Evolutionary conservation across 129 eudicot genomes (phyloP).

Genomic region (Pulicaria dysenterica): DNA sequence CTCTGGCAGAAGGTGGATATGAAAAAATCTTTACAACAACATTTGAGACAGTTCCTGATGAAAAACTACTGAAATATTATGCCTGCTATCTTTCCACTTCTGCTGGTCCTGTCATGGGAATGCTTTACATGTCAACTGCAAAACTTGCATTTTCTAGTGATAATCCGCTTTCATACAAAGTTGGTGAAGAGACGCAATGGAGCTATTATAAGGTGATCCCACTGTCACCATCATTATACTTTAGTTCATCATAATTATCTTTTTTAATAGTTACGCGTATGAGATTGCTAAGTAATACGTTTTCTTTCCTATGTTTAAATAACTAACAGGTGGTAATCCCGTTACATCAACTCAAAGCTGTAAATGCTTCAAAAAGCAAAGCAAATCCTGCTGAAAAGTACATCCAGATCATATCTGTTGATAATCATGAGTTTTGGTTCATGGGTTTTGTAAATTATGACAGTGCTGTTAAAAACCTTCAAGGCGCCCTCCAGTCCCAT

Average conservation of each 20-base stretch:
- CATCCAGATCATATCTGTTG: conserved; percentile 81
- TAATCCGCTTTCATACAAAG: conserved; percentile 88
- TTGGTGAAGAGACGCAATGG: conserved; percentile 69
- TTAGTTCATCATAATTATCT: background rate
- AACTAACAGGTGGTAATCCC: conserved; percentile 69
- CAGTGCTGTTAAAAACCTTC: conserved; percentile 74
- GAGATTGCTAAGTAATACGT: background rate
- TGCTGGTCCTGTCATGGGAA: conserved; percentile 95
- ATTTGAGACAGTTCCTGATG: conserved; percentile 85
- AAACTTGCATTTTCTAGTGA: conserved; percentile 91
- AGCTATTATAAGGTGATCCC: conserved; percentile 82
- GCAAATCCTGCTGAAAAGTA: conserved; percentile 75
- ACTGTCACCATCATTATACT: background rate
- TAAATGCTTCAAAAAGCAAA: conserved; percentile 78
- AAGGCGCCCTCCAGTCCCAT: conserved; percentile 53
- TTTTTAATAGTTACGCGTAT: too few relatives aligned
- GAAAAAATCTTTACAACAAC: conserved; percentile 82
- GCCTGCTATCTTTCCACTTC: conserved; percentile 96
- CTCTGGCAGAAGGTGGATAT: conserved; percentile 93
- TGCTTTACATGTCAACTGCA: conserved; percentile 74
- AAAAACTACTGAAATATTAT: conserved; percentile 64
- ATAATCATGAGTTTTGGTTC: conserved; percentile 94
- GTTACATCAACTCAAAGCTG: conserved; percentile 81
- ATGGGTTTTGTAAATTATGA: conserved; percentile 89
- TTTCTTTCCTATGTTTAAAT: background rate